Evolutionary conservation across 1,284 basidiomycete genomes (phyloP), one percentile per base, ranked within the genome.

Genomic region (Irpex sp.): DNA sequence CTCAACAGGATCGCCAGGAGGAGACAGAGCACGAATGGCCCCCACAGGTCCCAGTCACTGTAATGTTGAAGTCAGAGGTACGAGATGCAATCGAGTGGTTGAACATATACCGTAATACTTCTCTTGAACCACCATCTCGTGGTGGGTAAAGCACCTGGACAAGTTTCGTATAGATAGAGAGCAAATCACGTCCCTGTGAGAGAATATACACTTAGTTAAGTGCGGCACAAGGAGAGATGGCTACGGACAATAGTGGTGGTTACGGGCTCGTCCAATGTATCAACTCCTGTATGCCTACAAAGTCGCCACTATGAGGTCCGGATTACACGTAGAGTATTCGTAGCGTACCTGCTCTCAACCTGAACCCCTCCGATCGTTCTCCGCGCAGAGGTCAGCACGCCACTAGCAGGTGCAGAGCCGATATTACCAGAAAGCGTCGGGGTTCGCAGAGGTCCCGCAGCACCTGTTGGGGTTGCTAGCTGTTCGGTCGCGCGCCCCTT

Each of bases 21-120:
- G 62, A 97, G 81, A 71, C 93, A 96, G 60, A 97, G 83, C 46
- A 97, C 83, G 5, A 97, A 81, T 8, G 95, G 95, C 1, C 95
- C 95, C 95, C 95, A 98, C 43, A 98, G 81, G 76, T 98, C 95
- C 95, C 95, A 98, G 71, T 97, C 95, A 66, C 93, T 93, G 68
- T 7, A 43, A 35, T 5, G 7, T 13, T 35, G 11, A 31, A 36
- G 19, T 51, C 50, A 51, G 49, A 59, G 13, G 37, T 19, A 60
- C 63, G 43, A 57, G 33, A 26, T 21, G 31, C 36, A 68, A 31
- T 66, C 15, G 46, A 47, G 46, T 15, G 17, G 17, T 47, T 47
- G 13, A 19, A 47, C 46, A 35, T 35, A 8, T 59, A 92, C 92
- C 84, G 83, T 31, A 95, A 76, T 4, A 94, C 90, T 76, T 94